phyloP scores from a whole-genome alignment of 441 rosid species.

The Hura crepitans region DNA sequence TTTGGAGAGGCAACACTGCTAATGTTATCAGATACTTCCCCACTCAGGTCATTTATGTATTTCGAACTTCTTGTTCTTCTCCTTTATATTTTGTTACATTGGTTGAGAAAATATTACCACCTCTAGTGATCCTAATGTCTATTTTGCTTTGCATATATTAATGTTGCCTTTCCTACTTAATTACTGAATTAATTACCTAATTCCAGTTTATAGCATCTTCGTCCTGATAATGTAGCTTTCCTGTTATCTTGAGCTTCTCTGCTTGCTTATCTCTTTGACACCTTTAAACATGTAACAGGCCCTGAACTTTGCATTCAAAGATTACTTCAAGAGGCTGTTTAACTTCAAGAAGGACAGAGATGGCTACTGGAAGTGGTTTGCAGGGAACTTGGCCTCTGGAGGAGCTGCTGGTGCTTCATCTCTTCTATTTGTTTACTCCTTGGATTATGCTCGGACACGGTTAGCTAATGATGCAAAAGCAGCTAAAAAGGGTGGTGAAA shows the following conservation, averaged over 20 bases:
- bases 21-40: conserved; percentile 95
- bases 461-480: conserved; percentile 86
- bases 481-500: conserved; percentile 81
- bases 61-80: background rate
- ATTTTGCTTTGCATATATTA: too few species aligned
- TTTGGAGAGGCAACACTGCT: conserved; percentile 96
- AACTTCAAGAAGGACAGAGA: conserved; percentile 92
- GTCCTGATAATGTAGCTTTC: background rate
- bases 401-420: conserved; percentile 98
- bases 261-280: background rate
- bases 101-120: background rate
- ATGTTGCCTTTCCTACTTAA: background rate
- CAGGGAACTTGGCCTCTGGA: conserved; percentile 94
- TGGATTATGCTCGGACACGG: conserved; percentile 85
- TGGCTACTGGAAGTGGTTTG: conserved; percentile 98
- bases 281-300: conserved; percentile 45
- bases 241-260: background rate
- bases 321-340: conserved; percentile 80
- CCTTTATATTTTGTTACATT: background rate
- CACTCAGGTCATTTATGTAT: conserved; percentile 51
- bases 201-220: background rate
- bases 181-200: background rate
- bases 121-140: background rate
- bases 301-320: conserved; percentile 90
- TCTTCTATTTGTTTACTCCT: conserved; percentile 76